Conservation (phyloP, 306 rosid genomes). For the Corylus americana region DNA sequence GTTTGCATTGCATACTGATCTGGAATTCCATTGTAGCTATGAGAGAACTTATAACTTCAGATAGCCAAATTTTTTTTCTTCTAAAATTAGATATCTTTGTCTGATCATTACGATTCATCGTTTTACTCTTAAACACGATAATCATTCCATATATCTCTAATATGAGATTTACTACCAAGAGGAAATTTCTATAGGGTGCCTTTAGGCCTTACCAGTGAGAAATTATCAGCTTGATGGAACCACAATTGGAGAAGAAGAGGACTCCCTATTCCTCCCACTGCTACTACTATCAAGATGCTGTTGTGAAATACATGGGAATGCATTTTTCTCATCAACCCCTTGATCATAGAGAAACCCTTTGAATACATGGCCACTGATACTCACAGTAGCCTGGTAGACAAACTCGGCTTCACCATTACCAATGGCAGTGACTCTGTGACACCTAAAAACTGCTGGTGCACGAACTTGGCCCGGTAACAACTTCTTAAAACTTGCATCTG, state of each 20-base stretch:
- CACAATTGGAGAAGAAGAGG: constrained; percentile 52
- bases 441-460: constrained; percentile 71
- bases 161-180: not conserved
- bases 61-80: not conserved
- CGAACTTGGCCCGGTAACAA: constrained; percentile 63
- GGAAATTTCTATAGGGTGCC: not conserved
- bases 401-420: constrained; percentile 70
- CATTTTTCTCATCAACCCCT: constrained; percentile 52
- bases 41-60: not conserved
- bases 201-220: constrained; percentile 16
- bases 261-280: constrained; percentile 51
- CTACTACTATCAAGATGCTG: constrained; percentile 53
- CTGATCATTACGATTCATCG: not conserved
- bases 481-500: constrained; percentile 67
- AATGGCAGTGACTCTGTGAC: constrained; percentile 77
- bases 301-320: constrained; percentile 47
- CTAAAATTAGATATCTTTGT: not conserved
- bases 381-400: constrained; percentile 70
- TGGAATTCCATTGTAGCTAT: not conserved
- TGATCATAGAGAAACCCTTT: constrained; percentile 87
- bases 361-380: constrained; percentile 76
- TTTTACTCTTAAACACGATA: not conserved
- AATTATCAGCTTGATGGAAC: constrained; percentile 45
- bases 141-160: not conserved
- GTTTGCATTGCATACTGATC: not conserved